These are phyloP conservation scores for Phlebopus sp. DNA, from an alignment of 1,284 basidiomycete species.

Conservation along the genomic window DNA sequence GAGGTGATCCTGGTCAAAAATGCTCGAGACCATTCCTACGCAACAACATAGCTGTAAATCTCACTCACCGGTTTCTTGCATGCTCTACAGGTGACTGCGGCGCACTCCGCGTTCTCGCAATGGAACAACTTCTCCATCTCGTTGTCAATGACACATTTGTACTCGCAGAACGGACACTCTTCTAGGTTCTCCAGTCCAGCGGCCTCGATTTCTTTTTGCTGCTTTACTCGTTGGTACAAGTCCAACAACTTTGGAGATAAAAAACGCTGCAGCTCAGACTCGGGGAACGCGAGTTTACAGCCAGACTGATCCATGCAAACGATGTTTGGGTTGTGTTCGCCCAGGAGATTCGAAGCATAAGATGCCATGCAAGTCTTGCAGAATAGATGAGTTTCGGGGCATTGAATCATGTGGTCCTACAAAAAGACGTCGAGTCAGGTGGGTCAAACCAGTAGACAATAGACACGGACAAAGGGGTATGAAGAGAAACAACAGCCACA, in stretches of 20 bases:
- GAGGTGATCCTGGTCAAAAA: conserved; percentile 64
- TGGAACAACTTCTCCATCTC: conserved; percentile 73
- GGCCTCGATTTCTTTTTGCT: conserved; percentile 72
- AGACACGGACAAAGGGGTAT: conserved; percentile 62
- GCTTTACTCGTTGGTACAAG: conserved; percentile 74
- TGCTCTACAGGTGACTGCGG: conserved; percentile 68
- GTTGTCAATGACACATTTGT: conserved; percentile 77
- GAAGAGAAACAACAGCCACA: conserved; percentile 81
- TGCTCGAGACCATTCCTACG: not conserved
- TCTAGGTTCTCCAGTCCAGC: conserved; percentile 74
- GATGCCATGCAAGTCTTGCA: conserved; percentile 57
- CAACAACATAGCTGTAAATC: not conserved
- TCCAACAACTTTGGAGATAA: conserved; percentile 59
- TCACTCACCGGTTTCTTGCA: conserved; percentile 70
- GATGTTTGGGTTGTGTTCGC: conserved; percentile 52
- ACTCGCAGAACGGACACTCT: conserved; percentile 87
- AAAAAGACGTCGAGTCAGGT: conserved; percentile 4
- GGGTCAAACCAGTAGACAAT: conserved; percentile 1
- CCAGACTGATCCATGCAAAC: conserved; percentile 79
- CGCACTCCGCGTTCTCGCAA: conserved; percentile 74
- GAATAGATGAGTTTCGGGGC: conserved; percentile 78
- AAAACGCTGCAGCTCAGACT: conserved; percentile 63
- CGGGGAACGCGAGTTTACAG: conserved; percentile 67
- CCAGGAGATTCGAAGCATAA: conserved; percentile 50
- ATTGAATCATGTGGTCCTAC: conserved; percentile 81